These are phyloP conservation scores for Zygosaccharomyces bisporus DNA, from an alignment of 805 yeast genomes.

Conservation along the genomic window DNA sequence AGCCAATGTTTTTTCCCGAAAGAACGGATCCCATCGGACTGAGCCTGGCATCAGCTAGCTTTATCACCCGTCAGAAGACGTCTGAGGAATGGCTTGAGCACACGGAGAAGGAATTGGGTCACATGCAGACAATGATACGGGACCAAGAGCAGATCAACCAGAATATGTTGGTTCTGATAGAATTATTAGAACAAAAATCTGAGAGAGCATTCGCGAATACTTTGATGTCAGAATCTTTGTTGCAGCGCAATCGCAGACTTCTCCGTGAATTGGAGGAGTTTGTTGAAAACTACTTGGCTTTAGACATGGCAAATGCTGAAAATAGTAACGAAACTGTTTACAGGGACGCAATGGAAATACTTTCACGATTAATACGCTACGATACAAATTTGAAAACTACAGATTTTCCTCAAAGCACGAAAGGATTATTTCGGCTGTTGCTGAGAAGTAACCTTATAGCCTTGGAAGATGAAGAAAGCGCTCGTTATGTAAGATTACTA, in stretches of 20 bases:
- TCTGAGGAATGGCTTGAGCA: slow-evolving; percentile 18
- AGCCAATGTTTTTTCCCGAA: slow-evolving; percentile 31
- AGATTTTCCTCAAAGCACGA: slow-evolving; percentile 20
- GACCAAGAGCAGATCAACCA: slow-evolving; percentile 22
- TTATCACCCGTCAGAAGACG: slow-evolving; percentile 17
- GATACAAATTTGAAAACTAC: slow-evolving; percentile 17
- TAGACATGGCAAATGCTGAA: slow-evolving; percentile 16
- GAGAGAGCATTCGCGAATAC: background rate
- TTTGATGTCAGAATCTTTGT: background rate
- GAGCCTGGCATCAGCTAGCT: slow-evolving; percentile 21
- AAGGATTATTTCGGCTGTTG: slow-evolving; percentile 22
- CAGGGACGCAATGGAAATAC: slow-evolving; percentile 6
- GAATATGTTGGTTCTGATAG: slow-evolving; percentile 17
- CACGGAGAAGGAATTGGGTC: slow-evolving; percentile 4
- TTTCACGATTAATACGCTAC: slow-evolving; percentile 18
- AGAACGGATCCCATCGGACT: slow-evolving; percentile 35
- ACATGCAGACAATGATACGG: slow-evolving; percentile 12
- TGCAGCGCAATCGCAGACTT: slow-evolving; percentile 14
- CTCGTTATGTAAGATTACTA: slow-evolving; percentile 17
- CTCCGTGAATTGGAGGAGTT: slow-evolving; percentile 14
- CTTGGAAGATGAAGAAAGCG: slow-evolving; percentile 6
- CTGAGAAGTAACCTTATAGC: slow-evolving; percentile 17
- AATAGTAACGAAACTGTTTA: slow-evolving; percentile 8
- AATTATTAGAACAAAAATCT: slow-evolving; percentile 9
- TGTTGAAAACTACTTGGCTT: slow-evolving; percentile 15